A percentile compares a stretch with the other conserved stretches of the same genome.
Conservation (phyloP, 1,139 yeast species). For the Scheffersomyces segobiensis region DNA sequence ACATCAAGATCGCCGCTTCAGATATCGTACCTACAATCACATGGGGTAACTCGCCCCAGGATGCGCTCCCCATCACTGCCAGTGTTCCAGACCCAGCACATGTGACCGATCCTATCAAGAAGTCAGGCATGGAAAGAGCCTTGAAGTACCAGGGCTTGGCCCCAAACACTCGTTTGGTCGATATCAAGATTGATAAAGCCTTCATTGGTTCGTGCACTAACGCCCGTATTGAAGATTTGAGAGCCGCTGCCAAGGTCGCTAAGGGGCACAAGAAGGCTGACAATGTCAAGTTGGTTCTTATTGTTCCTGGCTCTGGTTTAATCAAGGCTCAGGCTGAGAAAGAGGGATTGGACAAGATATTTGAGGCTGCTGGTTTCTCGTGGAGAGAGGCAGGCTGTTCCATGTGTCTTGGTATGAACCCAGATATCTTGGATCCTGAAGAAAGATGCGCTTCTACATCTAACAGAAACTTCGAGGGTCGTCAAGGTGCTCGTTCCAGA, state of each 20-base stretch:
- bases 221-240: constrained; percentile 94
- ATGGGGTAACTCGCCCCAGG: constrained; percentile 99
- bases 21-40: constrained; percentile 95
- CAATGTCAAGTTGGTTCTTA: constrained; percentile 77
- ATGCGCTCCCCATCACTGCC: constrained; percentile 92
- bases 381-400: constrained; percentile 99
- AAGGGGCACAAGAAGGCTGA: constrained; percentile 88
- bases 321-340: constrained; percentile 90
- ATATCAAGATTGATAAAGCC: constrained; percentile 81
- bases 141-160: constrained; percentile 86
- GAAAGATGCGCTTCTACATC: constrained; percentile 99
- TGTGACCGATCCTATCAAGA: constrained; percentile 71
- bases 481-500: constrained; percentile 97
- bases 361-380: constrained; percentile 88
- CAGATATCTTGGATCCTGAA: constrained; percentile 89
- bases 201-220: constrained; percentile 98
- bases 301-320: constrained; percentile 97
- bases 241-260: constrained; percentile 93
- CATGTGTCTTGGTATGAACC: constrained; percentile 99
- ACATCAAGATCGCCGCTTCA: constrained; percentile 74
- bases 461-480: constrained; percentile 97
- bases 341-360: constrained; percentile 91
- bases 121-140: constrained; percentile 87
- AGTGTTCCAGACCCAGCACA: constrained; percentile 84
- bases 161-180: constrained; percentile 77